Percentiles rank a stretch among this genome's conserved stretches.
Evolutionary conservation across 306 rosid genomes (phyloP).

Genomic region (Vigna nakashimae): DNA sequence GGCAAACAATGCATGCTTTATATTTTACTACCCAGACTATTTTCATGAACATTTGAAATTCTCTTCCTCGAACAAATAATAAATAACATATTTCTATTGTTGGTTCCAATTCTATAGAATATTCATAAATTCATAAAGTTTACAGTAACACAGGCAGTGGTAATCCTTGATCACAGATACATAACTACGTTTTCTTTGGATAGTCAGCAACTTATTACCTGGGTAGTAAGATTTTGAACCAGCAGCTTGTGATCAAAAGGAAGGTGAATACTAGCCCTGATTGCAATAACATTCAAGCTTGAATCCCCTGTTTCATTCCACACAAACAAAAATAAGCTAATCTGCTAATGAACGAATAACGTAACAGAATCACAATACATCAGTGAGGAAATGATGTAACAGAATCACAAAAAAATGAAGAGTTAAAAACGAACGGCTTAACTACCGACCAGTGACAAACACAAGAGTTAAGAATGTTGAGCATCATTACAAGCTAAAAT

Average conservation of each 20-base stretch:
- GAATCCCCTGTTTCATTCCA: constrained; percentile 73
- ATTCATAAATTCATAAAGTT: constrained; percentile 19
- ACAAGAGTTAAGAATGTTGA: constrained; percentile 8
- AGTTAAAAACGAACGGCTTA: constrained; percentile 10
- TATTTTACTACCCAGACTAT: constrained; percentile 21
- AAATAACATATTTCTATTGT: not conserved
- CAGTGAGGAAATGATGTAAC: constrained; percentile 1
- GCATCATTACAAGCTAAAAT: constrained; percentile 4
- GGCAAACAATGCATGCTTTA: not conserved
- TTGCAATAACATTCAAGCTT: constrained; percentile 74
- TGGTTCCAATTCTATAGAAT: not conserved
- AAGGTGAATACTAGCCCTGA: constrained; percentile 88
- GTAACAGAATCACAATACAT: too few species aligned
- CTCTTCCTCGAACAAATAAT: not conserved
- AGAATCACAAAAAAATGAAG: constrained; percentile 1
- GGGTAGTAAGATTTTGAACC: constrained; percentile 89
- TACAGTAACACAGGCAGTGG: constrained; percentile 22
- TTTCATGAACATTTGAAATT: constrained; percentile 9
- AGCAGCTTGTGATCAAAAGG: constrained; percentile 74
- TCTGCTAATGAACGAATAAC: constrained; percentile 20
- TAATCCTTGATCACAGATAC: constrained; percentile 9
- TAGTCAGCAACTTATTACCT: constrained; percentile 57
- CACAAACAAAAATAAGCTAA: constrained; percentile 45
- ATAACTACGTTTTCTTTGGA: constrained; percentile 1
- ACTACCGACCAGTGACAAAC: constrained; percentile 12